These are phyloP conservation scores for Argentina anserina DNA, from an alignment of 306 rosid species.

Conservation along the genomic window DNA sequence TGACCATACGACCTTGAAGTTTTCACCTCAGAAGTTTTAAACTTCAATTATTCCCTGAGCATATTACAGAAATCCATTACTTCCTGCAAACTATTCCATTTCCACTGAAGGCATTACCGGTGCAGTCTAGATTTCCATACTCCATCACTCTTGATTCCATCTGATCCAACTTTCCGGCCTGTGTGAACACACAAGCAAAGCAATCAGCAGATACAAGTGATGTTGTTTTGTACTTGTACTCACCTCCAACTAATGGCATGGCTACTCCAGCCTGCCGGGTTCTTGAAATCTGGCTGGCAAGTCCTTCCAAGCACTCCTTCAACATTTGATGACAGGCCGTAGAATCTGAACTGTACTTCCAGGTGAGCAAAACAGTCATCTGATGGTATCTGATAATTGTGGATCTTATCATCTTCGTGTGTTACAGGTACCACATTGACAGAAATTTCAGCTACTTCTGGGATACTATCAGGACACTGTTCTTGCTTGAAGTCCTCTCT, in stretches of 20 bases:
- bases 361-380: conserved; percentile 70
- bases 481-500: conserved; percentile 60
- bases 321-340: conserved; percentile 51
- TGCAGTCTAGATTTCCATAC: conserved; percentile 53
- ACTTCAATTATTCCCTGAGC: not conserved
- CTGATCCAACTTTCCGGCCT: conserved; percentile 11
- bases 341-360: conserved; percentile 82
- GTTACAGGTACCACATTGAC: conserved; percentile 74
- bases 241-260: conserved; percentile 84
- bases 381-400: conserved; percentile 63
- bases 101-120: conserved; percentile 46
- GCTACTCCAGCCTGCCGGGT: conserved; percentile 72
- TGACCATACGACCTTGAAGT: not conserved
- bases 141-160: conserved; percentile 21
- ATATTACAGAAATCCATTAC: conserved; percentile 13
- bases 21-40: not conserved
- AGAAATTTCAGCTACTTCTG: conserved; percentile 54
- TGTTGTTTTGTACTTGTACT: conserved; percentile 59
- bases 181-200: conserved; percentile 46
- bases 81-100: conserved; percentile 79
- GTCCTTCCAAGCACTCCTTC: conserved; percentile 92
- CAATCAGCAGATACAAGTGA: conserved; percentile 71
- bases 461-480: conserved; percentile 45
- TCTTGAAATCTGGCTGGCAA: conserved; percentile 68
- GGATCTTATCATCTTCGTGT: conserved; percentile 69